Evolutionary conservation across 2,329 filamentous ascomycete species (phyloP).

Genomic region (Trichocomaceae sp.): DNA sequence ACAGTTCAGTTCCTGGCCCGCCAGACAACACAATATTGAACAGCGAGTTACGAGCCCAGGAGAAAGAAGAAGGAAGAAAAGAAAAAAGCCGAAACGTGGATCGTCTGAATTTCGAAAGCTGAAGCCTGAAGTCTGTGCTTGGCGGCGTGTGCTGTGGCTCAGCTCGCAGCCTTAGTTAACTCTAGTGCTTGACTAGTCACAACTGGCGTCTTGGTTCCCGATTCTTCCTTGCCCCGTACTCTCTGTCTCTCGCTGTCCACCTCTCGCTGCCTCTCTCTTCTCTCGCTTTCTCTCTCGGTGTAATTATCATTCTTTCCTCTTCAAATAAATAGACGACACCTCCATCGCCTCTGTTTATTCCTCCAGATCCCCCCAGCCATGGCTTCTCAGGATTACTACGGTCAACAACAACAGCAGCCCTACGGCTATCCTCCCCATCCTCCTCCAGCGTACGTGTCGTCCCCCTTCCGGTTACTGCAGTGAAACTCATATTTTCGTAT

Average conservation of each 20-base stretch:
- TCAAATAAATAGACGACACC: too few species aligned
- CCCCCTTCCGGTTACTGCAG: not conserved
- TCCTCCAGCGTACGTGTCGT: not conserved
- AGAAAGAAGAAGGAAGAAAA: not conserved
- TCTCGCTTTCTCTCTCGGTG: not conserved
- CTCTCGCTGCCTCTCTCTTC: not conserved
- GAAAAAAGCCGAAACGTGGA: not conserved
- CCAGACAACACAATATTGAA: too few species aligned
- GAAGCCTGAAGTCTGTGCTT: not conserved
- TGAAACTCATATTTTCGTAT: too few species aligned
- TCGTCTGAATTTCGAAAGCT: not conserved
- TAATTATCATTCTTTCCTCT: not conserved
- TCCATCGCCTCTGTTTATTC: too few species aligned
- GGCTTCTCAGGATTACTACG: not conserved
- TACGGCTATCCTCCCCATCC: not conserved
- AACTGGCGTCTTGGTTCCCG: not conserved
- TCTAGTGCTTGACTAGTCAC: too few species aligned
- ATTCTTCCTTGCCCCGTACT: not conserved
- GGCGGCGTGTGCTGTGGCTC: not conserved
- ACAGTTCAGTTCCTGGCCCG: too few species aligned
- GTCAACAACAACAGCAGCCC: not conserved
- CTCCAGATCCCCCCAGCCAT: not conserved
- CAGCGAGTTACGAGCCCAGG: too few species aligned
- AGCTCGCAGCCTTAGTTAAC: not conserved
- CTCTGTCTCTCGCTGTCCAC: not conserved